Evolutionary conservation across 2,329 filamentous ascomycete species (phyloP).

Genomic region (Calonectria naviculata): DNA sequence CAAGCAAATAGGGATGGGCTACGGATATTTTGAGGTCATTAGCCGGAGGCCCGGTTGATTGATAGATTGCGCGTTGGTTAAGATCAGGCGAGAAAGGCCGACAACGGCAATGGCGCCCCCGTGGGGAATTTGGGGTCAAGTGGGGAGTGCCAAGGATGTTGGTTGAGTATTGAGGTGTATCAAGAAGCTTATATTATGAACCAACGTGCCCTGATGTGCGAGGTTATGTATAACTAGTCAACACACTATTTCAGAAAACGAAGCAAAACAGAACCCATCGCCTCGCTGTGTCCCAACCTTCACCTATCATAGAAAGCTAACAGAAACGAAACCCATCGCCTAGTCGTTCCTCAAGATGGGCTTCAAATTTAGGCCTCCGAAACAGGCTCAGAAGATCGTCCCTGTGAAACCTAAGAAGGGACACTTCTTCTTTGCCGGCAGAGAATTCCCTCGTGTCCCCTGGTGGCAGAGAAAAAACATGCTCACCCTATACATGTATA

Average conservation of each 20-base stretch:
- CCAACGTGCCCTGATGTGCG: neutral
- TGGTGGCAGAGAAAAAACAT: slow-evolving; percentile 13
- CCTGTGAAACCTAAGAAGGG: slow-evolving; percentile 8
- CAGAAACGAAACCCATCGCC: neutral
- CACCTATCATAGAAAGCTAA: neutral
- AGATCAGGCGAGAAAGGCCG: neutral
- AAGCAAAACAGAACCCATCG: neutral
- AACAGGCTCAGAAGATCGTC: slow-evolving; percentile 3
- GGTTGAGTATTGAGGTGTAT: neutral
- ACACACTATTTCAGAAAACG: neutral
- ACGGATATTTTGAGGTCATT: slow-evolving; percentile 2
- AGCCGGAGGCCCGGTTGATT: neutral
- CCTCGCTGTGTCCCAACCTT: neutral
- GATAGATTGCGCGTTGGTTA: neutral
- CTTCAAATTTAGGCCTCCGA: neutral
- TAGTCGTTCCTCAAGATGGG: neutral
- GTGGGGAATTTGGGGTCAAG: neutral
- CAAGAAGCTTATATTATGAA: neutral
- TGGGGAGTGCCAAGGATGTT: neutral
- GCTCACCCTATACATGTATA: slow-evolving; percentile 10
- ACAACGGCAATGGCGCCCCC: neutral
- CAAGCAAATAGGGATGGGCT: neutral
- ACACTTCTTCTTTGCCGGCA: slow-evolving; percentile 12
- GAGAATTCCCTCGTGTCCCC: slow-evolving; percentile 1
- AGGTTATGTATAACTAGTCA: neutral